Percentiles rank a stretch among this genome's conserved stretches.
phyloP scores from a whole-genome alignment of 441 rosid species.

The Kokia cookei region DNA sequence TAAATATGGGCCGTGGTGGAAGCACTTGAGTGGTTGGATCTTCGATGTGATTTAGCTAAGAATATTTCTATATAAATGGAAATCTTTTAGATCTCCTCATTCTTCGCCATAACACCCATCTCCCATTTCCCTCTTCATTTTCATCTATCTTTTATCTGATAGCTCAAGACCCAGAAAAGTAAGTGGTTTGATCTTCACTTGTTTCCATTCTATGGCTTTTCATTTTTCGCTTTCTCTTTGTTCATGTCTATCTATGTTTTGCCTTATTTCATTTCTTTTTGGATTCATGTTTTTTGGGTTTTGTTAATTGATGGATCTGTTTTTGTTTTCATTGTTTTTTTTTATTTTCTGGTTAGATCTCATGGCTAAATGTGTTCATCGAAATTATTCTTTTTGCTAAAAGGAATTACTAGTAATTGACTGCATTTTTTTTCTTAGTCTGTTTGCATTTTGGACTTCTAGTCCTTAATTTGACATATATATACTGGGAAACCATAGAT shows the following conservation, averaged over 20 bases:
- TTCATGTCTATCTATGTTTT: not conserved
- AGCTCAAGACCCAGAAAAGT: conserved; percentile 16
- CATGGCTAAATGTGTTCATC: not conserved
- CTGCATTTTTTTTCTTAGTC: not conserved
- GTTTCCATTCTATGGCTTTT: not conserved
- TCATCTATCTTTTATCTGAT: conserved; percentile 2
- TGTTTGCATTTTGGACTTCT: not conserved
- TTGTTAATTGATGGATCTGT: not conserved
- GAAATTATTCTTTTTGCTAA: not conserved
- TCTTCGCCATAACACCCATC: not conserved
- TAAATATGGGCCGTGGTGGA: not conserved
- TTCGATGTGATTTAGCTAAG: not conserved
- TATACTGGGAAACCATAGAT: not conserved
- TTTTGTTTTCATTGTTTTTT: not conserved
- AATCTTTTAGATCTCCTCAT: conserved; percentile 2
- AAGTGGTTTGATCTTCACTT: not conserved
- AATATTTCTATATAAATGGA: not conserved
- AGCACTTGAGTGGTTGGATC: not conserved
- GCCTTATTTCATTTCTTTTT: not conserved
- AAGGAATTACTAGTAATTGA: not conserved
- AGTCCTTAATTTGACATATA: not conserved
- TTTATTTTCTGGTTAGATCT: not conserved
- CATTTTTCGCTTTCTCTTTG: not conserved
- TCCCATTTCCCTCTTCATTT: not conserved
- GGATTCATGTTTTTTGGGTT: not conserved